Base-by-base conservation (phyloP, 2,329 filamentous ascomycete genomes). In the Penicillium brevicompactum region DNA sequence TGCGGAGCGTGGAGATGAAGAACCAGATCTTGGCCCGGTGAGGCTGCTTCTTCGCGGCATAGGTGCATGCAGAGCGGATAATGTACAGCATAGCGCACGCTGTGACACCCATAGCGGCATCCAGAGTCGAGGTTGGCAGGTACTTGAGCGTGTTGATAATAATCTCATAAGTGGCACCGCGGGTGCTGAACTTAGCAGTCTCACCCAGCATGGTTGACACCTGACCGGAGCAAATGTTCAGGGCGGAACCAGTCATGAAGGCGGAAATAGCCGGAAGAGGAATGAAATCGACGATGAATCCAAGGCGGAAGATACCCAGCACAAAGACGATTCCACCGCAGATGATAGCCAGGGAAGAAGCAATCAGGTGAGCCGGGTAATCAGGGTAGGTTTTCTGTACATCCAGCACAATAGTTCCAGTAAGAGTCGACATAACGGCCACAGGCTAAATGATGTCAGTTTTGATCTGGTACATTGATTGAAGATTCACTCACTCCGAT, bases 221-320 rank as follows among this genome's bases (percentile, higher is more conserved):
- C 73, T 99, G 94, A 32, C 94, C 92, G 22, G 86, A 83, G 14
- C 85, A 87, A 69, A 99, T 97, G 66, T 85, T 96, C 73, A 99
- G 83, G 51, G 93, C 92, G 5, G 93, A 96, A 2, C 93, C 93
- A 0, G 94, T 97, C 90, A 97, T 97, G 79, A 96, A 97, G 2
- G 94, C 92, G 0, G 90, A 92, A 51, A 97, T 90, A 0, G 92
- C 90, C 1, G 91, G 87, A 53, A 97, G 84, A 1, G 94, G 90
- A 66, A 97, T 97, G 67, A 97, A 84, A 63, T 97, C 92, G 46
- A 97, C 92, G 48, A 97, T 87, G 86, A 92, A 96, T 5, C 94
- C 93, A 37, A 87, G 83, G 45, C 92, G 87, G 42, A 90, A 77
- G 3, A 97, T 77, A 3, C 93, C 94, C 58, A 97, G 84, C 58